Evolutionary conservation across 176 grass and related monocot species (phyloP), one percentile per base, ranked within the genome.

Genomic region (Aegilops umbellulata): DNA sequence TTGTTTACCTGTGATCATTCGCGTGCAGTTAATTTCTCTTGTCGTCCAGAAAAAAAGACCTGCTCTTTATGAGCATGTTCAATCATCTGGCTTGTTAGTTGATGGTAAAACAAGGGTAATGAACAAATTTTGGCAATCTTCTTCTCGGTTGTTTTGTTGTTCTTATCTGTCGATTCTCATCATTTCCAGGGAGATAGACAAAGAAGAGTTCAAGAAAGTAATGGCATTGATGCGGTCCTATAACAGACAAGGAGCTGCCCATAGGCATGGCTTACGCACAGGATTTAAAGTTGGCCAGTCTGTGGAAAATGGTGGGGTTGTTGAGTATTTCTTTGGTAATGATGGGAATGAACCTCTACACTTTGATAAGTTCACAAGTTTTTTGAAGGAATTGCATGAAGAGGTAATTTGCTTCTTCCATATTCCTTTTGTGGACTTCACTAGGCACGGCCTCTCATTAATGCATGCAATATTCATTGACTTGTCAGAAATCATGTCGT

Each of bases 131-230:
- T 75, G 78, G 57, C 58, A 74, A 87, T 13, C 69, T 79, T 79
- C 35, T 79, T 53, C 41, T 46, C 58, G 65, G 72, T 64, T 86
- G 80, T 86, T 83, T 80, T 73, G 47, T 23, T 69, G 36, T 86
- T 83, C 84, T 81, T 62, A 90, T 63, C 25, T 87, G 35, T 22
- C 82, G 30, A 26, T 60, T 30, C 20, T 77, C 84, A 38, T 26
- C 41, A 53, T 83, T 92, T 92, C 84, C 88, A 98, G 97, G 82
- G 90, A 92, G 82, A 98, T 95, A 85, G 94, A 98, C 75, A 92
- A 31, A 91, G 90, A 94, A 65, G 97, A 98, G 87, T 98, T 98
- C 84, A 98, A 95, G 92, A 94, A 95, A 93, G 80, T 98, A 84
- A 98, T 98, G 97, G 84, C 88, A 71, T 83, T 98, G 79, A 94